These are phyloP conservation scores for Populus pruinosa DNA, from an alignment of 345 rosid genomes.

Conservation along the genomic window DNA sequence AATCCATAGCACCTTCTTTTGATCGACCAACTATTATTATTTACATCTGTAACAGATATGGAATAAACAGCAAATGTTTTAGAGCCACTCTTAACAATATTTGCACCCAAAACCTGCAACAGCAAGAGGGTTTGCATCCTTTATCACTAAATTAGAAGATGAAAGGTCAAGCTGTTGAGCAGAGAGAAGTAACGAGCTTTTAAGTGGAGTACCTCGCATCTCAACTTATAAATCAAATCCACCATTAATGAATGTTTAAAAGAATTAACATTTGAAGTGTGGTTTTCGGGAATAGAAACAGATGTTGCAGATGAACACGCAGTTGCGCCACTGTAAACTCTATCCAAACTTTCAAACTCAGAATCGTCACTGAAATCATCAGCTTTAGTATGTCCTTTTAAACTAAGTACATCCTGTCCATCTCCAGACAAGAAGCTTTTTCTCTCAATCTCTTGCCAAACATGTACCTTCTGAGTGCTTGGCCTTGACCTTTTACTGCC, in stretches of 20 bases:
- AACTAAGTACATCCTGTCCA: conserved; percentile 66
- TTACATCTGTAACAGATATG: conserved; percentile 80
- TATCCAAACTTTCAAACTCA: conserved; percentile 51
- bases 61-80: conserved; percentile 92
- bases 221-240: conserved; percentile 77
- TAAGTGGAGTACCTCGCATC: conserved; percentile 76
- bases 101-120: conserved; percentile 92
- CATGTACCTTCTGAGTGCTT: conserved; percentile 36
- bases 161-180: conserved; percentile 14
- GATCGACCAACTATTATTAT: conserved; percentile 89
- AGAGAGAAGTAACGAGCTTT: conserved; percentile 10
- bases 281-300: conserved; percentile 41
- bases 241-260: conserved; percentile 53
- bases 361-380: conserved; percentile 72
- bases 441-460: conserved; percentile 80
- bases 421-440: conserved; percentile 78
- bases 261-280: conserved; percentile 36
- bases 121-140: conserved; percentile 28
- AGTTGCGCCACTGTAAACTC: conserved; percentile 63
- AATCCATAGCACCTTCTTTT: conserved; percentile 75
- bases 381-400: conserved; percentile 34
- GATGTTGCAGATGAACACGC: conserved; percentile 65
- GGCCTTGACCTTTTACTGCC: conserved; percentile 70
- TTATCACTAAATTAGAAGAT: conserved; percentile 10
- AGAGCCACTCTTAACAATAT: conserved; percentile 88